A percentile compares a stretch with the other conserved stretches of the same genome.
These are phyloP conservation scores for Verticillium nubilum DNA, from an alignment of 2,329 filamentous ascomycete genomes.

Conservation along the genomic window DNA sequence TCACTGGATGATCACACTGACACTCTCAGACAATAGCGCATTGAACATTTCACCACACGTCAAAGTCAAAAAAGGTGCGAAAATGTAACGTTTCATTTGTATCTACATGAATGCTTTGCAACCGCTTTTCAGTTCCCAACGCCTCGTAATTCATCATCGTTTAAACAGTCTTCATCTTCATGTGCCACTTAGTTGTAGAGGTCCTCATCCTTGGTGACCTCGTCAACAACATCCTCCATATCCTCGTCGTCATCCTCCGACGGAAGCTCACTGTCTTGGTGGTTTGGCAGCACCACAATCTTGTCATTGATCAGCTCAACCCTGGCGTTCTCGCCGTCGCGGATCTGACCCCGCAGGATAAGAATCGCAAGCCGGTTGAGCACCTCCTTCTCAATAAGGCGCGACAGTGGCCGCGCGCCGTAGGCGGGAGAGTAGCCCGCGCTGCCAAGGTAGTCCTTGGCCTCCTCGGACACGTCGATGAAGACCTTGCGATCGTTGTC, in stretches of 20 bases:
- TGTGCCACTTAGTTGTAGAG: slow-evolving; percentile 31
- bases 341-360: slow-evolving; percentile 78
- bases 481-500: slow-evolving; percentile 78
- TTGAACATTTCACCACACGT: no score
- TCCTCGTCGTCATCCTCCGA: slow-evolving; percentile 58
- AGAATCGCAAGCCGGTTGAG: slow-evolving; percentile 89
- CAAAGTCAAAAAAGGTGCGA: no score
- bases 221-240: slow-evolving; percentile 67
- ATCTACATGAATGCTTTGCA: not conserved
- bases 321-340: slow-evolving; percentile 76
- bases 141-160: not conserved
- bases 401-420: slow-evolving; percentile 79
- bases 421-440: slow-evolving; percentile 95
- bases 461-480: slow-evolving; percentile 79
- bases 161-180: no score
- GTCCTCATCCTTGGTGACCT: slow-evolving; percentile 56
- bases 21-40: no score
- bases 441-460: slow-evolving; percentile 87
- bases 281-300: slow-evolving; percentile 78
- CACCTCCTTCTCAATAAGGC: slow-evolving; percentile 95
- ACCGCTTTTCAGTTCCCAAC: not conserved
- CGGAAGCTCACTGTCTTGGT: slow-evolving; percentile 55
- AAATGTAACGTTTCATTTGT: not conserved
- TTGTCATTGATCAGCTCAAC: slow-evolving; percentile 77
- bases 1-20: no score